A percentile compares a stretch with the other conserved stretches of the same genome.
These are phyloP conservation scores for Trichothecium roseum DNA, from an alignment of 2,329 filamentous ascomycete genomes.

Conservation along the genomic window DNA sequence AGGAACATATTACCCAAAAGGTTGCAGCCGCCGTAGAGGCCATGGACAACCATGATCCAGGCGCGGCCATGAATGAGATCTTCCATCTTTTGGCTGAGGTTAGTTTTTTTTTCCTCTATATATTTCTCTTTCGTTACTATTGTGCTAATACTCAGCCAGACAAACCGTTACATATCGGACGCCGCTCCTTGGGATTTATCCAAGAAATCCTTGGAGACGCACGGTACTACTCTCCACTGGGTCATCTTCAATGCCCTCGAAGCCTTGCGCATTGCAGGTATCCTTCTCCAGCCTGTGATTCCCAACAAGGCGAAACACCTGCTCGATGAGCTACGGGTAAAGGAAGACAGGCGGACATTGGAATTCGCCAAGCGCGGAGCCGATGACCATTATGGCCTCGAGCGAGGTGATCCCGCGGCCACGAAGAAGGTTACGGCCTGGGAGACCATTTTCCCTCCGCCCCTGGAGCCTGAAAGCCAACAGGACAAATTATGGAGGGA, in stretches of 20 bases:
- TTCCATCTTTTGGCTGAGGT: slow-evolving; percentile 54
- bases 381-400: slow-evolving; percentile 60
- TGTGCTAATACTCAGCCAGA: slow-evolving; percentile 16
- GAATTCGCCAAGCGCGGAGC: slow-evolving; percentile 49
- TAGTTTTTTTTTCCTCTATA: slow-evolving; percentile 6
- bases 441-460: slow-evolving; percentile 40
- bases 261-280: slow-evolving; percentile 66
- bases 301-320: slow-evolving; percentile 63
- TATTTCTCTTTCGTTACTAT: background rate
- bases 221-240: slow-evolving; percentile 34
- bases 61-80: slow-evolving; percentile 53
- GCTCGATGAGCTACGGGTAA: slow-evolving; percentile 70
- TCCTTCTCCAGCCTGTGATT: slow-evolving; percentile 86
- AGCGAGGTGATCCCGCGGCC: slow-evolving; percentile 12
- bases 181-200: slow-evolving; percentile 56
- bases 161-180: slow-evolving; percentile 41
- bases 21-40: slow-evolving; percentile 26
- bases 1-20: slow-evolving; percentile 11
- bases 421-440: slow-evolving; percentile 25
- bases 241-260: slow-evolving; percentile 66
- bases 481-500: slow-evolving; percentile 1
- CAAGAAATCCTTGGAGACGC: slow-evolving; percentile 20
- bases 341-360: slow-evolving; percentile 48
- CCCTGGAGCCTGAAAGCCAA: background rate
- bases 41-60: slow-evolving; percentile 56